Conservation (phyloP, 2,329 filamentous ascomycete species). For the Alternaria viburni region DNA sequence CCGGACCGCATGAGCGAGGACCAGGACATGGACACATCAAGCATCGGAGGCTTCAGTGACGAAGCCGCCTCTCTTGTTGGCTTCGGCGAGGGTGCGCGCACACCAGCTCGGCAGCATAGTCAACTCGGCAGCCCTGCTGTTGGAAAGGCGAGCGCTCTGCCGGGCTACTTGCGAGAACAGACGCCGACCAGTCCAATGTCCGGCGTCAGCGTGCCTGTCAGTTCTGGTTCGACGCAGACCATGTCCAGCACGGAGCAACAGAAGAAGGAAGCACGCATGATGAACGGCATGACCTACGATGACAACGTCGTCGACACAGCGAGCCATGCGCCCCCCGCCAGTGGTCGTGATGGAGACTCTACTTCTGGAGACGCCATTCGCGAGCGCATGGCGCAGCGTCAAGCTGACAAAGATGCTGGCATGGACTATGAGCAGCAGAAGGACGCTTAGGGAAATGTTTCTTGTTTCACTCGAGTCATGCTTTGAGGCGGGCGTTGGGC, state of each 20-base stretch:
- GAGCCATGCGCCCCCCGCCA: conserved; percentile 41
- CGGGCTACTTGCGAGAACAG: conserved; percentile 43
- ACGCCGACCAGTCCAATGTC: conserved; percentile 40
- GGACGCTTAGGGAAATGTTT: conserved; percentile 20
- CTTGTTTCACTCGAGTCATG: background rate
- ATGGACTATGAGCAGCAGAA: conserved; percentile 32
- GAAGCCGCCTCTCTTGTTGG: conserved; percentile 86
- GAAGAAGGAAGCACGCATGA: conserved; percentile 50
- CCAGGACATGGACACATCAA: conserved; percentile 65
- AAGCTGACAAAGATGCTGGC: conserved; percentile 27
- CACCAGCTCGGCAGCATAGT: conserved; percentile 60
- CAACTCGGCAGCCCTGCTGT: conserved; percentile 82
- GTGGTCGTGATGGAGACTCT: conserved; percentile 52
- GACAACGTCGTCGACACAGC: conserved; percentile 50
- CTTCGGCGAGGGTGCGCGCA: conserved; percentile 84
- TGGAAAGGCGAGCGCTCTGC: conserved; percentile 52
- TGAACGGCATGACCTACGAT: conserved; percentile 57
- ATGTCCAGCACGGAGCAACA: conserved; percentile 43
- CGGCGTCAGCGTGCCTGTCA: conserved; percentile 30
- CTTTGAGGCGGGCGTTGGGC: conserved; percentile 13
- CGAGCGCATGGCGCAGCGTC: conserved; percentile 52
- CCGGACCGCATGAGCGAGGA: conserved; percentile 76
- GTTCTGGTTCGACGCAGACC: conserved; percentile 38
- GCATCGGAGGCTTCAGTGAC: conserved; percentile 81
- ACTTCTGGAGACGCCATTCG: conserved; percentile 70